Conservation (phyloP, 164 flowering plant genomes). For the Tinospora cordifolia region DNA sequence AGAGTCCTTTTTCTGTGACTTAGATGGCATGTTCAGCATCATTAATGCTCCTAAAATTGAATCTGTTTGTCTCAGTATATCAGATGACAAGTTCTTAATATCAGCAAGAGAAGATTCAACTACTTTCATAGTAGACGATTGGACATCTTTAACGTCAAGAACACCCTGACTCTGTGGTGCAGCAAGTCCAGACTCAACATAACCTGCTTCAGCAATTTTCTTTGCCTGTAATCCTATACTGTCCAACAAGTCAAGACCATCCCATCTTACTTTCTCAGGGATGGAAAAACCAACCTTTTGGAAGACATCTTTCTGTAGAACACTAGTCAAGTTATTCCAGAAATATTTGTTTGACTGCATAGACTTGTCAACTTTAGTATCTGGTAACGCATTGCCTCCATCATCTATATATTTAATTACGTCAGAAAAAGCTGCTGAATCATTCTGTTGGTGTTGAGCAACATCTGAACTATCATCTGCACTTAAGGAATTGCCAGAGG, state of each 20-base stretch:
- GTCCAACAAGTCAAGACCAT: constrained; percentile 51
- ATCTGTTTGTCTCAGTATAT: constrained; percentile 32
- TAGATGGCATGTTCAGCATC: constrained; percentile 55
- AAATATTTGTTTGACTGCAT: constrained; percentile 40
- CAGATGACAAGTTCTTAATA: constrained; percentile 63
- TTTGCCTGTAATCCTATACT: constrained; percentile 53
- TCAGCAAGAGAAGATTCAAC: constrained; percentile 56
- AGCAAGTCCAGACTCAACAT: constrained; percentile 90
- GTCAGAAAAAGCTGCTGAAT: constrained; percentile 11
- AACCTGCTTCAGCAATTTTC: constrained; percentile 60
- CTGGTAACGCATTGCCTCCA: constrained; percentile 11
- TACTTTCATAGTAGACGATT: constrained; percentile 14
- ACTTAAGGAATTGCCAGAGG: constrained; percentile 10
- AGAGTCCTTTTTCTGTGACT: constrained; percentile 44
- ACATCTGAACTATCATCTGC: constrained; percentile 10
- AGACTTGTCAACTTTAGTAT: constrained; percentile 23
- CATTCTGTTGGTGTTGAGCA: constrained; percentile 9
- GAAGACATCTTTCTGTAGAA: constrained; percentile 49
- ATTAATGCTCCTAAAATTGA: constrained; percentile 35
- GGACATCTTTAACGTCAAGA: constrained; percentile 23
- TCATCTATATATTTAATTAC: not conserved
- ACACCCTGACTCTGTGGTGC: constrained; percentile 32
- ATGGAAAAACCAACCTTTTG: constrained; percentile 63
- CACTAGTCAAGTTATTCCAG: constrained; percentile 61
- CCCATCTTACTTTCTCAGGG: constrained; percentile 74